Base-by-base conservation (phyloP, 495 filamentous ascomycete genomes). In the Penicillium goetzii region DNA sequence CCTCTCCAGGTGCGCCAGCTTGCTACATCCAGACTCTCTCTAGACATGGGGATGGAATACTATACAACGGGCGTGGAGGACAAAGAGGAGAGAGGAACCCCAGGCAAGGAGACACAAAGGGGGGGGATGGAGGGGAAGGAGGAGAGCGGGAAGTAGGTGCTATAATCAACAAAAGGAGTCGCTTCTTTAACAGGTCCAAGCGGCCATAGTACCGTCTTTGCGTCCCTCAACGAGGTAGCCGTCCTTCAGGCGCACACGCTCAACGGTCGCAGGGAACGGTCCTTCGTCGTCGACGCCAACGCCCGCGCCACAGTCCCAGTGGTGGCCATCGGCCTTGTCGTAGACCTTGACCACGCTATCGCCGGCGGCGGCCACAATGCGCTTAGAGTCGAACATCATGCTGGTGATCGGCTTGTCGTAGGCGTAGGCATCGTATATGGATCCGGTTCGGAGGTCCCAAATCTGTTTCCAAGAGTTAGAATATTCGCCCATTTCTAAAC, bases 391-490 rank as follows among this genome's bases (percentile, higher is more conserved):
- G 70, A 99, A 99, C 88, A 95, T 95, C 95, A 98, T 98, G 81
- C 90, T 93, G 26, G 92, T 97, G 64, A 99, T 85, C 0, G 94
- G 89, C 70, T 92, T 83, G 71, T 97, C 92, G 74, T 97, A 99
- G 47, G 95, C 95, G 71, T 91, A 99, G 33, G 93, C 96, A 72
- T 99, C 95, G 72, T 89, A 92, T 67, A 99, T 97, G 15, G 92
- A 93, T 41, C 95, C 95, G 15, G 90, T 99, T 43, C 95, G 90
- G 47, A 99, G 88, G 80, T 99, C 95, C 95, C 95, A 99, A 72
- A 99, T 97, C 95, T 99, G 59, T 7, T 28, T 43, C 10, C 23
- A 21, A 14, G 21, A 12, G 34, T 41, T 28, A 57, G 38, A 36
- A 17, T 17, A 25, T 34, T 55, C 15, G 49, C 6, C 32, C 17